Evolutionary conservation across 176 grass and related monocot species (phyloP).

Genomic region (Oryza glumipatula): DNA sequence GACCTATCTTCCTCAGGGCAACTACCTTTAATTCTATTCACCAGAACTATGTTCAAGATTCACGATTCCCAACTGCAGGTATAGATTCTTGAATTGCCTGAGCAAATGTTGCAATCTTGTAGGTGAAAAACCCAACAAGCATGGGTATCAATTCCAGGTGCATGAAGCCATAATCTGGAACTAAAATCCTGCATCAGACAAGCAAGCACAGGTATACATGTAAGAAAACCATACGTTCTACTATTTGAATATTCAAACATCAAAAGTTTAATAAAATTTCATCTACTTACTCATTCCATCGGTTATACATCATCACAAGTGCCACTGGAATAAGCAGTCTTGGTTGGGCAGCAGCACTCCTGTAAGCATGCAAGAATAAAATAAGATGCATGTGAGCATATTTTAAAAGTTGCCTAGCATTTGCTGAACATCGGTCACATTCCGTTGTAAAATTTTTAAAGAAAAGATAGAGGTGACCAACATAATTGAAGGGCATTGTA

Average conservation of each 20-base stretch:
- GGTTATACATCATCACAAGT: slow-evolving; percentile 87
- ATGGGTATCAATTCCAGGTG: slow-evolving; percentile 96
- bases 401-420: not conserved
- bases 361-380: slow-evolving; percentile 45
- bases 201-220: not conserved
- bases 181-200: slow-evolving; percentile 75
- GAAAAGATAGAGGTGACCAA: not conserved
- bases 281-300: slow-evolving; percentile 87
- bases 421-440: not conserved
- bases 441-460: slow-evolving; percentile 4
- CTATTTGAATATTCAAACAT: slow-evolving; percentile 7
- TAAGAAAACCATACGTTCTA: not conserved
- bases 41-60: slow-evolving; percentile 53
- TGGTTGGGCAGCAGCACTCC: slow-evolving; percentile 87
- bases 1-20: slow-evolving; percentile 25
- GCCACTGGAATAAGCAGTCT: slow-evolving; percentile 81
- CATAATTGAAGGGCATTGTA: not conserved
- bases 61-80: slow-evolving; percentile 46
- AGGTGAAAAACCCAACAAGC: slow-evolving; percentile 94
- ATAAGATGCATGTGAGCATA: slow-evolving; percentile 13
- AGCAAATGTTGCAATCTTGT: slow-evolving; percentile 82
- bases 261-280: not conserved
- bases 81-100: slow-evolving; percentile 79
- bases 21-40: slow-evolving; percentile 21
- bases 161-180: slow-evolving; percentile 78